Evolutionary conservation across 2,329 filamentous ascomycete species (phyloP), one percentile per base, ranked within the genome.

Genomic region (Cercospora berteroae): DNA sequence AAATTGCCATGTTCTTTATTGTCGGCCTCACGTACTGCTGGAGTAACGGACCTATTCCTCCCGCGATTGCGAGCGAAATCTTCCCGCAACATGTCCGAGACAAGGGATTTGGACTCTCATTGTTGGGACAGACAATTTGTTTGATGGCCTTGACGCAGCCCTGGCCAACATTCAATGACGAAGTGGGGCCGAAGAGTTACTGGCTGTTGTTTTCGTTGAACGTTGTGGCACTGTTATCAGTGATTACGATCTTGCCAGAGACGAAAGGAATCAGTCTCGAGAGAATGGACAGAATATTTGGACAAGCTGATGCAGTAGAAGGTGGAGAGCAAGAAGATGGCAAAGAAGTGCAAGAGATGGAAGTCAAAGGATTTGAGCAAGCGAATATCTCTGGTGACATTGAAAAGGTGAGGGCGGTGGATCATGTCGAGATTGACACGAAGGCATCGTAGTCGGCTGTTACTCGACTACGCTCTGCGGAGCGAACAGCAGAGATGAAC

Each of bases 201-300:
- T 48, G 42, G 42, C 8, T 48, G 42, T 48, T 48, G 42, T 48
- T 48, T 23, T 10, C 42, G 18, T 10, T 48, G 42, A 48, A 48
- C 6, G 42, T 48, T 10, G 42, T 48, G n/a, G 42, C 42, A 48
- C 42, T 48, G 4, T 48, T 48, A 7, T 48, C 42, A 48, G 42
- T 48, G 18, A 48, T 48, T 48, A 48, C 42, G 2, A 48, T 48
- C 42, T 48, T 48, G 18, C 42, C 42, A 20, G 42, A 48, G 79
- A 6, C 70, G 81, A 1, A 91, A 80, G 89, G 89, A 23, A 69
- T 75, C 50, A 68, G 65, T 61, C 64, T 76, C 5, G 74, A 76
- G 64, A 59, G 73, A 3, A 76, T 76, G 73, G 71, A 74, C 56
- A 67, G 67, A 44, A 71, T 76, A 18, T 76, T 76, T 60, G 73